Evolutionary conservation across 1,284 basidiomycete genomes (phyloP).

Genomic region (Athelia sp.): DNA sequence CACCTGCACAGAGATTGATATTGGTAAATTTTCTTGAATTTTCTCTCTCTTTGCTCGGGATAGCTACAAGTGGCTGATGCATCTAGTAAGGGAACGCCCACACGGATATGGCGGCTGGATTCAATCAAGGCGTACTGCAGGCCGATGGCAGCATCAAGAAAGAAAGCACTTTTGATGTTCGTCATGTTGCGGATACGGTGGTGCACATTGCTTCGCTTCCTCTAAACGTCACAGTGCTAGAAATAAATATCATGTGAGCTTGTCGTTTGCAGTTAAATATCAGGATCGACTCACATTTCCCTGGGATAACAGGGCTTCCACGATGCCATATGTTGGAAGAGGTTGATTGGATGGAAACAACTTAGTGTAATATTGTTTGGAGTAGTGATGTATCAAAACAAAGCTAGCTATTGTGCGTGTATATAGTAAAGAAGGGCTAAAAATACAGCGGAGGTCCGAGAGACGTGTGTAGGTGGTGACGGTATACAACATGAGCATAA

Average conservation of each 20-base stretch:
- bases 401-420: too few species aligned
- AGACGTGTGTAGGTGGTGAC: too few species aligned
- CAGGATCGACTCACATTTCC: background rate
- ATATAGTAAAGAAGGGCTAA: too few species aligned
- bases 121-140: constrained; percentile 51
- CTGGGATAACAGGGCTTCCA: constrained; percentile 39
- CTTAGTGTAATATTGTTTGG: too few species aligned
- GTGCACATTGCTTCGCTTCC: constrained; percentile 70
- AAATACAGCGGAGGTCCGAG: too few species aligned
- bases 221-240: constrained; percentile 63
- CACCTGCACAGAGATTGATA: constrained; percentile 76
- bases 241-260: constrained; percentile 60
- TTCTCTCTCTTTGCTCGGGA: constrained; percentile 4
- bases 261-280: background rate
- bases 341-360: constrained; percentile 32
- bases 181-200: constrained; percentile 67
- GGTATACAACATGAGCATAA: too few species aligned
- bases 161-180: constrained; percentile 65
- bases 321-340: constrained; percentile 58
- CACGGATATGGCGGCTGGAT: constrained; percentile 49
- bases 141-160: constrained; percentile 56
- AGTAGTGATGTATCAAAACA: too few species aligned
- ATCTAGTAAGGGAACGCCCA: constrained; percentile 54
- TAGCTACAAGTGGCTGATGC: background rate
- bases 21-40: constrained; percentile 39